A percentile compares a stretch with the other conserved stretches of the same genome.
These are phyloP conservation scores for Gymnopilus junonius DNA, from an alignment of 768 basidiomycete species.

Conservation along the genomic window DNA sequence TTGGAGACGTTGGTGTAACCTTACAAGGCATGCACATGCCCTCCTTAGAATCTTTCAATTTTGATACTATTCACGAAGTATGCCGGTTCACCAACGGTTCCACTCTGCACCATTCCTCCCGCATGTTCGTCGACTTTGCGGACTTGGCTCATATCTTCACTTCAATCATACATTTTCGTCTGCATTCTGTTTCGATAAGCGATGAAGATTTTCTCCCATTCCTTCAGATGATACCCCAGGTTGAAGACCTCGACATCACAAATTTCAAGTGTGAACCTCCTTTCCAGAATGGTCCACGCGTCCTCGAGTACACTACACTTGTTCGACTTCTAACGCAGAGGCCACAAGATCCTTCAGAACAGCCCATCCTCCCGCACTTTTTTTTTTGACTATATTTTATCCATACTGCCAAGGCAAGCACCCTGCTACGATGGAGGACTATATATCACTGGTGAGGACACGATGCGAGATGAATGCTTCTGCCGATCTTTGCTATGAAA, in stretches of 20 bases:
- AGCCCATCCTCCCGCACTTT: neutral
- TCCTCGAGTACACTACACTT: neutral
- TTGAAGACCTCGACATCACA: neutral
- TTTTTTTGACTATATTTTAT: neutral
- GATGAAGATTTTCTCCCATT: neutral
- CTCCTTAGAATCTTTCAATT: neutral
- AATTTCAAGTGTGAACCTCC: neutral
- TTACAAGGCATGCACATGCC: neutral
- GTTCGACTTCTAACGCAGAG: neutral
- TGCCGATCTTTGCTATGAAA: too few species aligned
- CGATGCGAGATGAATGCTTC: neutral
- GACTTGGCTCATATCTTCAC: neutral
- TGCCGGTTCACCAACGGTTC: neutral
- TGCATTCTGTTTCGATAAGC: neutral
- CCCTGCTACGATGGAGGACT: neutral
- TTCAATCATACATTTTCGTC: neutral
- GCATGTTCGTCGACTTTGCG: neutral
- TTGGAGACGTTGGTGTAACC: neutral
- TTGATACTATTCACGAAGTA: neutral
- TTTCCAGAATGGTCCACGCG: neutral
- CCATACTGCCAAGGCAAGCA: neutral
- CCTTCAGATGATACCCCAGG: neutral
- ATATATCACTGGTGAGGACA: neutral
- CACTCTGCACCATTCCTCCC: neutral
- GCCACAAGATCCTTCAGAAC: neutral